phyloP scores from a whole-genome alignment of 164 flowering plant species.

The Berberis vulgaris region DNA sequence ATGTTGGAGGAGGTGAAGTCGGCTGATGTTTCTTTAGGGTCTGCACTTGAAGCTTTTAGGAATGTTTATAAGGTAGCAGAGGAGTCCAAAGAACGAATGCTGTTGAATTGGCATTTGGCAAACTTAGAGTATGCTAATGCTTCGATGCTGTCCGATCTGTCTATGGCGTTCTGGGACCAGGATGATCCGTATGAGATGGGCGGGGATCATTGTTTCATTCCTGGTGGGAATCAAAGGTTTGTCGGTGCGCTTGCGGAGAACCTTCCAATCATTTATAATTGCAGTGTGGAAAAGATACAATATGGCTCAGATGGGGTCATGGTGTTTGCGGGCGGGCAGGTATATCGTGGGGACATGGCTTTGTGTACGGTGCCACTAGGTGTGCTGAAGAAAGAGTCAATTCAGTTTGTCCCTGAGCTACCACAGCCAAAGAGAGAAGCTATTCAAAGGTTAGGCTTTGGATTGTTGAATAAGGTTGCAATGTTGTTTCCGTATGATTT shows the following conservation, averaged over 20 bases:
- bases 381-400: slow-evolving; percentile 73
- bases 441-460: slow-evolving; percentile 82
- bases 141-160: slow-evolving; percentile 59
- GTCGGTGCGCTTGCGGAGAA: slow-evolving; percentile 69
- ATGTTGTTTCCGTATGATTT: slow-evolving; percentile 86
- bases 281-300: slow-evolving; percentile 50
- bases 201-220: slow-evolving; percentile 96
- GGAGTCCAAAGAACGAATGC: slow-evolving; percentile 65
- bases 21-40: slow-evolving; percentile 77
- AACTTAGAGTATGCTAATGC: slow-evolving; percentile 98
- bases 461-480: slow-evolving; percentile 86
- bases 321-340: slow-evolving; percentile 72
- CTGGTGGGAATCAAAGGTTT: slow-evolving; percentile 91
- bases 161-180: slow-evolving; percentile 97
- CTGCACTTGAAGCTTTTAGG: slow-evolving; percentile 80
- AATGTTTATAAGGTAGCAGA: slow-evolving; percentile 58
- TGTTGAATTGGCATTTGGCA: slow-evolving; percentile 94
- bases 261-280: slow-evolving; percentile 67
- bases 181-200: slow-evolving; percentile 99
- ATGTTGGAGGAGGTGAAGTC: slow-evolving; percentile 75
- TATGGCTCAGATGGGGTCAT: slow-evolving; percentile 80
- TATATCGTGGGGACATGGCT: slow-evolving; percentile 73
- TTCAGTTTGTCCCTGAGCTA: slow-evolving; percentile 81
- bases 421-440: slow-evolving; percentile 79
- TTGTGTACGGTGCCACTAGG: slow-evolving; percentile 94